Evolutionary conservation across 2,329 filamentous ascomycete species (phyloP), one percentile per base, ranked within the genome.

Genomic region (Claviceps sorghi): DNA sequence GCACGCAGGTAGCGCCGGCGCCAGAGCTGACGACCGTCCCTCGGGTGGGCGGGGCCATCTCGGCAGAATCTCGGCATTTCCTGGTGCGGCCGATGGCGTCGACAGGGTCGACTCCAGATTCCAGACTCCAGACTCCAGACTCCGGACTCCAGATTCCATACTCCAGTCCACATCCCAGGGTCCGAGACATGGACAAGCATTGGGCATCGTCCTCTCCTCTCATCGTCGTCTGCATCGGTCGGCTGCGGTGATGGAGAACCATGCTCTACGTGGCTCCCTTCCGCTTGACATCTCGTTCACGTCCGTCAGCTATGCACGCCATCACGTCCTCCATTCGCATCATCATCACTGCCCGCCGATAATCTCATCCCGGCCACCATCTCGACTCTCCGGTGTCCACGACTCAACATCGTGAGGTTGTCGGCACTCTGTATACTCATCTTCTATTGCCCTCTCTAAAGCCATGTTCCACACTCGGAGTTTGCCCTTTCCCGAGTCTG

Each of bases 401-500:
- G 26, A 26, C 26, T 26, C 11, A 26, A 36, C 13, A 22, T 40
- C 29, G 36, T 38, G 45, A 32, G 15, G n/a, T 11, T 43, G 29
- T 22, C 17, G 40, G 19, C 29, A 41, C 40, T 48, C 26, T 46
- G 22, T 32, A 17, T 46, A 32, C n/a, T 22, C 34, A 10, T 26
- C 19, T 11, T 17, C 4, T 5, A 40, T 36, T 22, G 21, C 43
- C 43, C 42, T 11, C 43, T 52, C 38, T 4, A 21, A 29, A 29
- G 51, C 46, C 41, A 60, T 59, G 59, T 43, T 56, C 19, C 54
- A 49, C 36, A 26, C 48, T 46, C 57, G 53, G 52, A 49, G 51
- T 42, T 58, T 75, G n/a, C 87, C 88, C 9, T 95, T 94, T 64
- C 81, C 85, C 49, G 73, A 79, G 50, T 86, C 86, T 30, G 77